Evolutionary conservation across 2,329 filamentous ascomycete genomes (phyloP), one percentile per base, ranked within the genome.

Genomic region (Chaetomium olivaceum): DNA sequence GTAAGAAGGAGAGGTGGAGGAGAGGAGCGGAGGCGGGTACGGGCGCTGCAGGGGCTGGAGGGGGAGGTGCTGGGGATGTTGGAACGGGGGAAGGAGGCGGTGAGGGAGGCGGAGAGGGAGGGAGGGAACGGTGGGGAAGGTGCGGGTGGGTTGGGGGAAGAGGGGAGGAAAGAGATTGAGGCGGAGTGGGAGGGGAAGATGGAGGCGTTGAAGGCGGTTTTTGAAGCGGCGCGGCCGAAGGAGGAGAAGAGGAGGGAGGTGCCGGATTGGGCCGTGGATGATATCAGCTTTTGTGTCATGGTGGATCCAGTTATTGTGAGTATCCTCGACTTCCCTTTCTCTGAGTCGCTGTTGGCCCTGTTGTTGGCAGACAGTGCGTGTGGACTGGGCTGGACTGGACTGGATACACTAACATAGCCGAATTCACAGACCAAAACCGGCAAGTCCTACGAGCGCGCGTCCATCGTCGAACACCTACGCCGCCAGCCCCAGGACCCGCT

Each of bases 1-100:
- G 91, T 73, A 96, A 96, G 78, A 94, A 94, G 77, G 89, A 89
- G 69, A 87, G 91, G 48, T 98, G 95, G 91, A 94, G 43, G 84
- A 87, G 12, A 81, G 82, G 94, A 98, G 76, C 82, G 81, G 63
- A 80, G 82, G 43, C 82, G 91, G 1, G 73, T 82, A 27, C 81
- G 86, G 16, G 81, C 87, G 68, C 81, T 83, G 23, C 80, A 78
- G 5, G 83, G 84, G 36, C 78, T 93, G 2, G 84, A 92, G 73
- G 77, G 75, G 2, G 85, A 92, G 65, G 75, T 91, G 43, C 76
- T 89, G 36, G 78, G 77, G 0, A 71, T 85, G 48, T 74, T 91
- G 61, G 76, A 80, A 62, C 73, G 72, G 11, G 82, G 85, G 62
- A 79, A 81, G n/a, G 74, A 75, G 12, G 77, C 79, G 21, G 70